Base-by-base conservation (phyloP, 129 eudicot genomes). In the Lonicera japonica region DNA sequence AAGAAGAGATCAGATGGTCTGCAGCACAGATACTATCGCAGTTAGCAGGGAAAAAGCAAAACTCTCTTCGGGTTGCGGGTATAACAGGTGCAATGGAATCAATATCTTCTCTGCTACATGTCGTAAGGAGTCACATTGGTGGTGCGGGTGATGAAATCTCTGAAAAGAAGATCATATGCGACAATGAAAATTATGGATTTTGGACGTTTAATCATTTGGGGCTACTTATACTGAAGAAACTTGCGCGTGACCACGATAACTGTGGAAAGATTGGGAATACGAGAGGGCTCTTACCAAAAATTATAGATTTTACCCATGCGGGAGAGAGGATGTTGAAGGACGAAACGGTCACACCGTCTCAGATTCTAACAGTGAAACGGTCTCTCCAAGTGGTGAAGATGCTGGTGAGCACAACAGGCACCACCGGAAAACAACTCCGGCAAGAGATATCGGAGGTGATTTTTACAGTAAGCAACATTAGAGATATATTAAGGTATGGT, bases 11-110 rank as follows among this genome's bases (percentile, higher is more conserved):
- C 24, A 80, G 98, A 46, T 52, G 60, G 36, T 84, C 86, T 20
- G 88, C 98, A 4, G 98, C 88, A 1, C 82, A 79, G 22, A 87
- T 92, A 1, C 23, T 92, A 48, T 66, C 81, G 9, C 69, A 75
- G 58, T 78, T 92, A 17, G 88, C 88, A 3, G 81, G 85, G 0
- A 87, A 78, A 60, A 82, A 78, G 64, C 98, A 87, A 61, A 92
- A 87, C 52, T 83, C 88, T 0, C 82, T 84, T 45, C 80, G 98
- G 14, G 95, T 92, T 16, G 86, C 98, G 0, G 98, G 96, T 8
- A 85, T 92, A 24, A 86, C 96, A 0, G 98, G 98, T n/a, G 84
- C 96, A 0, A 63, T 92, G 79, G 98, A 92, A 65, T 92, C 98
- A 1, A 85, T 92, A 67, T 87, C 98, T 2, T 84, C 88, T 0